These are phyloP conservation scores for Arthromyces matolae DNA, from an alignment of 768 basidiomycete genomes.

Conservation along the genomic window DNA sequence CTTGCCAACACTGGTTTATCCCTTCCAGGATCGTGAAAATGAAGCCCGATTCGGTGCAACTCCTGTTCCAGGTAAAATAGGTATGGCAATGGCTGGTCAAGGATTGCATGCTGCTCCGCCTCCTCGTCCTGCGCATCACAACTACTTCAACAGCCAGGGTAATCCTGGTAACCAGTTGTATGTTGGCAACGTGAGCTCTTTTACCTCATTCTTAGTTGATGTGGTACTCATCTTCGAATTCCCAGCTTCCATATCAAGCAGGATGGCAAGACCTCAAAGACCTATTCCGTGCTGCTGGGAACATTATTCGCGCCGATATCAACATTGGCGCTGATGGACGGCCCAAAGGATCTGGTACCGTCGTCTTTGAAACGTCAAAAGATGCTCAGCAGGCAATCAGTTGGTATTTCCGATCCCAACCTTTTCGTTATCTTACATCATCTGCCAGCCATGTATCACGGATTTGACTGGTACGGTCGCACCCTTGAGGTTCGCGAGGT, in stretches of 20 bases:
- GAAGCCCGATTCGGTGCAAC: conserved; percentile 94
- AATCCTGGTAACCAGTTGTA: conserved; percentile 92
- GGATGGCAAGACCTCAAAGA: conserved; percentile 99
- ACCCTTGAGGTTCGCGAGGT: conserved; percentile 95
- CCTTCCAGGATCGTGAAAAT: conserved; percentile 84
- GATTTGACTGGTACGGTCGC: conserved; percentile 96
- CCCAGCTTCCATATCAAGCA: conserved; percentile 90
- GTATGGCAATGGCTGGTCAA: conserved; percentile 94
- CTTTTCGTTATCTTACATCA: conserved; percentile 11
- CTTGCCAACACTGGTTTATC: conserved; percentile 2
- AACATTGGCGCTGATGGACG: conserved; percentile 90
- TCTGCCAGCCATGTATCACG: conserved; percentile 89
- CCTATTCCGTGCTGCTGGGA: conserved; percentile 91
- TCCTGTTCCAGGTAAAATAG: conserved; percentile 93
- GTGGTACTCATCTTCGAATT: conserved; percentile 1
- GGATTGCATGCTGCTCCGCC: conserved; percentile 76
- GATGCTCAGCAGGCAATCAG: conserved; percentile 92
- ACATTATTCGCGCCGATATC: conserved; percentile 94
- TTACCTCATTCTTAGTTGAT: neutral
- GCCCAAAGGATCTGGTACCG: conserved; percentile 96
- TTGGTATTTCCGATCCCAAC: conserved; percentile 35
- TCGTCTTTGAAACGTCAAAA: conserved; percentile 88
- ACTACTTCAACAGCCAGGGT: conserved; percentile 53
- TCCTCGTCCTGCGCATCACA: conserved; percentile 79
- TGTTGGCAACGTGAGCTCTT: conserved; percentile 74